These are phyloP conservation scores for Bretschneidera sinensis DNA, from an alignment of 345 rosid genomes.

Conservation along the genomic window DNA sequence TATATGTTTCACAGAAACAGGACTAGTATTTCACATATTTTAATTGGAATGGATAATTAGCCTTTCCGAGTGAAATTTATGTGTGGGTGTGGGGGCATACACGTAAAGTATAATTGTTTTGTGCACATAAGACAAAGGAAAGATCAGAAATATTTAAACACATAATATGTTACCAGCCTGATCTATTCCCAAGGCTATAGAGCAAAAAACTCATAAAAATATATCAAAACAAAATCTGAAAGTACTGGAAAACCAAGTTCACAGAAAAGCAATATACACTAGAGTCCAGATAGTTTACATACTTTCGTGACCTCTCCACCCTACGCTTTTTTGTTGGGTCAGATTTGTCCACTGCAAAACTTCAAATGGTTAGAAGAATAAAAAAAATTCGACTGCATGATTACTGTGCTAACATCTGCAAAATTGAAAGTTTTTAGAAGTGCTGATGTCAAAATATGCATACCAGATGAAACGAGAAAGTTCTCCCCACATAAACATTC, in stretches of 20 bases:
- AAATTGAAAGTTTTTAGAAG: background rate
- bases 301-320: conserved; percentile 74
- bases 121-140: background rate
- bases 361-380: conserved; percentile 18
- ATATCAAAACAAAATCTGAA: background rate
- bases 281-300: conserved; percentile 16
- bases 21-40: no score
- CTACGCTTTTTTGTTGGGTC: conserved; percentile 73
- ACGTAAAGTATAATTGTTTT: no score
- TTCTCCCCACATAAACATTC: no score
- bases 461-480: background rate
- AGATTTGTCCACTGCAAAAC: conserved; percentile 53
- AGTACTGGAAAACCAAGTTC: background rate
- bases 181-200: background rate
- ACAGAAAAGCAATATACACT: background rate
- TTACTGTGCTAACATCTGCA: background rate
- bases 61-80: no score
- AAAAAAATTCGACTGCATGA: background rate
- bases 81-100: background rate
- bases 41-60: no score
- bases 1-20: no score
- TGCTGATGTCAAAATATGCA: background rate
- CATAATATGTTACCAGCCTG: no score
- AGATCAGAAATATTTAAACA: background rate
- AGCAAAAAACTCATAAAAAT: no score